Percentiles rank a stretch among this genome's conserved stretches.
Evolutionary conservation across 2,329 filamentous ascomycete genomes (phyloP).

Genomic region (Botrytis aclada): DNA sequence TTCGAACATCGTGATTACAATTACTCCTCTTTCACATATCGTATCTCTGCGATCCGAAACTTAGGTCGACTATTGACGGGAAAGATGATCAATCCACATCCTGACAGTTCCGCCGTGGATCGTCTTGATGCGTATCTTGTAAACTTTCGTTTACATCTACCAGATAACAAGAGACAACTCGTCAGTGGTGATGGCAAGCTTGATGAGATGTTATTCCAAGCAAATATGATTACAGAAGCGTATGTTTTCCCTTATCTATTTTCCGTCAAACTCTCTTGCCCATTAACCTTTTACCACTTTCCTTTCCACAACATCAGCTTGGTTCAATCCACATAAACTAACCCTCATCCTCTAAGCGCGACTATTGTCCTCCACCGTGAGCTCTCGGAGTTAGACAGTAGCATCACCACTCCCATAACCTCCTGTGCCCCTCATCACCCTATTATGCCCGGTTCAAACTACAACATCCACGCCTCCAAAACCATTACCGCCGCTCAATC

Average conservation of each 20-base stretch:
- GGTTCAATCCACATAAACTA: neutral
- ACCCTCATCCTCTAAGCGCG: slow-evolving; percentile 41
- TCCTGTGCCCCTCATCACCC: slow-evolving; percentile 59
- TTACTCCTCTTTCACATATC: slow-evolving; percentile 84
- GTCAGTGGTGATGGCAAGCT: slow-evolving; percentile 67
- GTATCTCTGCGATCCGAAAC: slow-evolving; percentile 76
- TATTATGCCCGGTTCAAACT: slow-evolving; percentile 29
- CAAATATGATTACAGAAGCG: slow-evolving; percentile 69
- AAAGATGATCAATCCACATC: slow-evolving; percentile 43
- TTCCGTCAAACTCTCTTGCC: neutral
- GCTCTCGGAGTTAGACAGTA: slow-evolving; percentile 69
- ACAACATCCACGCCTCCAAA: slow-evolving; percentile 65
- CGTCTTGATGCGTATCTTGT: slow-evolving; percentile 55
- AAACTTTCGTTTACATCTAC: slow-evolving; percentile 80
- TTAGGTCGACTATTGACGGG: slow-evolving; percentile 70
- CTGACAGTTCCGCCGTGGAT: slow-evolving; percentile 53
- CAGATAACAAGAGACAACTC: slow-evolving; percentile 66
- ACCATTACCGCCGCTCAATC: slow-evolving; percentile 76
- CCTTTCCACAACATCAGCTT: neutral
- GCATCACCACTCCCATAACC: slow-evolving; percentile 54
- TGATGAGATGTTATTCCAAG: slow-evolving; percentile 91
- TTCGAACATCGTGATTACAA: slow-evolving; percentile 64
- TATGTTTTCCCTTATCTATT: slow-evolving; percentile 23
- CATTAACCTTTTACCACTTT: neutral
- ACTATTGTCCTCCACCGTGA: slow-evolving; percentile 78